Evolutionary conservation across 371 early-diverging fungal species (phyloP), one percentile per base, ranked within the genome.

Genomic region (Mucor saturninus): DNA sequence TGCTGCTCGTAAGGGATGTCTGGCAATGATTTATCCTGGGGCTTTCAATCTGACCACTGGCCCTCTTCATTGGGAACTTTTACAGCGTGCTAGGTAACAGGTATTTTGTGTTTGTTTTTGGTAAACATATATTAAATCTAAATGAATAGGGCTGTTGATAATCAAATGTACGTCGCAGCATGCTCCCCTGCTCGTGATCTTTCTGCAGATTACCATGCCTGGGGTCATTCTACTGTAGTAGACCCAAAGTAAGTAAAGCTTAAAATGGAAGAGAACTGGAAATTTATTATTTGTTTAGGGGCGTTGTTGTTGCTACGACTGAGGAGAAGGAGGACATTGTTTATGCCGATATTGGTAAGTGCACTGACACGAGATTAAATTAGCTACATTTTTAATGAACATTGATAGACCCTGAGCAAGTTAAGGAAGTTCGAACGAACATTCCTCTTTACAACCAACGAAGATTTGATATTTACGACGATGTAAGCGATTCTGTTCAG

Each of bases 11-110:
- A 86, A 86, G 62, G 90, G 95, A 2, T 94, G 95, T 64, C 73
- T 95, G 37, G 92, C 89, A 10, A 95, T 98, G 97, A 81, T 97
- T 35, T 98, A 96, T 68, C 98, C 98, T n/a, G 94, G 93, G 3
- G 98, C 97, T 0, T 98, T 98, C 77, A 97, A 98, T 74, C 86
- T 87, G 82, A 93, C 92, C 5, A 98, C 98, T 4, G 97, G 98
- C 10, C 97, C 97, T 4, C 56, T 94, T 63, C 93, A 96, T 64
- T 98, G 98, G 97, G 97, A 98, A 70, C 75, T 97, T 38, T 71
- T 98, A 54, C 89, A 91, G 69, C 85, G 97, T 2, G 93, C 96
- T 1, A 78, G 97, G 67, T 92, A 88, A n/a, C 21, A 21, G 10
- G 11, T 2, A 43, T 30, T 40, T 30, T 32, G 11, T 37, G 35